These are phyloP conservation scores for Leptographium wingfieldii DNA, from an alignment of 2,329 filamentous ascomycete species.

Conservation along the genomic window DNA sequence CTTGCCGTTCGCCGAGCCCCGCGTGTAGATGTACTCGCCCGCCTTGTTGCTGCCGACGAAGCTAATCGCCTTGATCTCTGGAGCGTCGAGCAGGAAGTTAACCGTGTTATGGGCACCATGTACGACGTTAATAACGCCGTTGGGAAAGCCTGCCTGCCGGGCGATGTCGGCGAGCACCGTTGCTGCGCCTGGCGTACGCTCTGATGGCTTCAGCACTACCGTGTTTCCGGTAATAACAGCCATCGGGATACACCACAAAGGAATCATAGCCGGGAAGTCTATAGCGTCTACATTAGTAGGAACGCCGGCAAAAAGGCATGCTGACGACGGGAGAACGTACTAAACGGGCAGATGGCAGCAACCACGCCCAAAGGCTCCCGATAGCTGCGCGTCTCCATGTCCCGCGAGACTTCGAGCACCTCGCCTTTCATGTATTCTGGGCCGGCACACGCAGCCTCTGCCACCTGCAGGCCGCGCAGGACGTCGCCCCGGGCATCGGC, in stretches of 20 bases:
- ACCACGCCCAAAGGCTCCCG: conserved; percentile 69
- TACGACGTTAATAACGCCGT: conserved; percentile 68
- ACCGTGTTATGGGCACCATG: conserved; percentile 74
- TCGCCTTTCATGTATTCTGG: conserved; percentile 73
- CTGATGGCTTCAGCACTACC: conserved; percentile 70
- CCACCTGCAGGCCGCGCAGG: conserved; percentile 68
- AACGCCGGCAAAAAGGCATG: background rate
- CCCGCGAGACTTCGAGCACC: conserved; percentile 71
- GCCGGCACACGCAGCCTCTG: conserved; percentile 68
- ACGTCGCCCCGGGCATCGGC: conserved; percentile 73
- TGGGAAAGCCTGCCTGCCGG: conserved; percentile 66
- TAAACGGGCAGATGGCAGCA: conserved; percentile 77
- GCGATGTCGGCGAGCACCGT: conserved; percentile 77
- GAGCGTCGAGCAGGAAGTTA: conserved; percentile 75
- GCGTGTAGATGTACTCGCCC: conserved; percentile 71
- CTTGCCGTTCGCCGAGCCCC: conserved; percentile 73
- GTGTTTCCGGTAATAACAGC: conserved; percentile 76
- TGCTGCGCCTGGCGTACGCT: conserved; percentile 69
- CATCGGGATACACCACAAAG: conserved; percentile 75
- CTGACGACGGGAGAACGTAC: conserved; percentile 31
- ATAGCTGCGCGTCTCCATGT: conserved; percentile 80
- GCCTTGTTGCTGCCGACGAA: conserved; percentile 82
- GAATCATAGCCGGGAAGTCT: conserved; percentile 89
- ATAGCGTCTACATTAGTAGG: conserved; percentile 12
- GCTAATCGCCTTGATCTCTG: conserved; percentile 71